phyloP scores from a whole-genome alignment of 106 monocot genomes.

The Dendrobium huoshanense region DNA sequence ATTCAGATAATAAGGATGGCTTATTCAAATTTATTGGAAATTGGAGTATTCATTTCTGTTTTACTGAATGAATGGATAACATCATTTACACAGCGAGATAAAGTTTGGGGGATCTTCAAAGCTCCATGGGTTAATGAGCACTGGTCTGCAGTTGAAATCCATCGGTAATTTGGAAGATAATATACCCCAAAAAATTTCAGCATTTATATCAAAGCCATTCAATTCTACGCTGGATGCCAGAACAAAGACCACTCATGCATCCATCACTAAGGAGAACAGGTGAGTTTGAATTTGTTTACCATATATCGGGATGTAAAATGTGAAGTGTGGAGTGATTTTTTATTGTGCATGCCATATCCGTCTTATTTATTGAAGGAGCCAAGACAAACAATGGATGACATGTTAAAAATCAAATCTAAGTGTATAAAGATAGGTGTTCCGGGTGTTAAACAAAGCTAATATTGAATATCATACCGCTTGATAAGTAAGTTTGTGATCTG shows the following conservation, averaged over 20 bases:
- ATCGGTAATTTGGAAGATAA: not conserved
- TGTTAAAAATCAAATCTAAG: not conserved
- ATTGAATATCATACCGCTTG: not conserved
- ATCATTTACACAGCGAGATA: constrained; percentile 4
- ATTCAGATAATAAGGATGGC: not conserved
- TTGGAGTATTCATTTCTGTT: not conserved
- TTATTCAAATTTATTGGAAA: not conserved
- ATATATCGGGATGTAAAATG: not conserved
- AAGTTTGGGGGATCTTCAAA: not conserved
- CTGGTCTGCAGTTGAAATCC: not conserved
- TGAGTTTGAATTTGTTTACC: not conserved
- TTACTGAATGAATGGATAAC: not conserved
- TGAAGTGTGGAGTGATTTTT: not conserved
- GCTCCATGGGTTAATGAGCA: not conserved
- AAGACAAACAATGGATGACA: not conserved
- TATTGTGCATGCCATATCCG: not conserved
- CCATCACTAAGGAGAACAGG: not conserved
- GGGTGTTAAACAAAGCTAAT: not conserved
- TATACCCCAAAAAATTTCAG: not conserved
- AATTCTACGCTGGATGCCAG: not conserved
- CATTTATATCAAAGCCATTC: not conserved
- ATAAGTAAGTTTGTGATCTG: not conserved
- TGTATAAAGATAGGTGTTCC: not conserved
- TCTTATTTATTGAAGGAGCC: not conserved
- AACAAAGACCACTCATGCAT: constrained; percentile 1